phyloP scores from a whole-genome alignment of 2,329 filamentous ascomycete species.

The Sporothrix curviconia region DNA sequence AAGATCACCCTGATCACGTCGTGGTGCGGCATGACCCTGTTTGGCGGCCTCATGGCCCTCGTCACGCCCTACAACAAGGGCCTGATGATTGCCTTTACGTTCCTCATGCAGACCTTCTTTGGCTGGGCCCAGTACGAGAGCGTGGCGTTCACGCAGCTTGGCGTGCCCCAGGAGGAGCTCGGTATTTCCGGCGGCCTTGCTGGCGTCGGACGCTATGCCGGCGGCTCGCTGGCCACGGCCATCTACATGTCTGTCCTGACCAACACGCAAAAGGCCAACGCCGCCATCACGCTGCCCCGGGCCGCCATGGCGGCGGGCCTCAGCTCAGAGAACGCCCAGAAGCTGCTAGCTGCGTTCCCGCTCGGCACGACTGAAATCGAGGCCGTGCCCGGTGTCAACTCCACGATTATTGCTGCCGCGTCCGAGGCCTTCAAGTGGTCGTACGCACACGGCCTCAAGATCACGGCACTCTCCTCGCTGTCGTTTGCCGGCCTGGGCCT shows the following conservation, averaged over 20 bases:
- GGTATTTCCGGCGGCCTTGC: slow-evolving; percentile 11
- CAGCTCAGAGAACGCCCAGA: background rate
- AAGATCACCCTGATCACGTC: slow-evolving; percentile 39
- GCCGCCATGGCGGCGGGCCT: slow-evolving; percentile 10
- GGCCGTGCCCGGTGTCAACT: slow-evolving; percentile 6
- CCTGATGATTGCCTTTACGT: slow-evolving; percentile 40
- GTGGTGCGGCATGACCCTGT: slow-evolving; percentile 39
- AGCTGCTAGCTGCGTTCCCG: background rate
- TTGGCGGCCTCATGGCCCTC: slow-evolving; percentile 37
- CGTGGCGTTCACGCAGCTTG: slow-evolving; percentile 27
- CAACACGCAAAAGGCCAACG: slow-evolving; percentile 9
- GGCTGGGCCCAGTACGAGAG: slow-evolving; percentile 20
- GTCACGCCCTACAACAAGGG: slow-evolving; percentile 37
- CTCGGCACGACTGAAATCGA: slow-evolving; percentile 7
- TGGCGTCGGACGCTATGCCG: slow-evolving; percentile 10
- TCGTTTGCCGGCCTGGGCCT: slow-evolving; percentile 26
- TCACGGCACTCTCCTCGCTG: slow-evolving; percentile 22
- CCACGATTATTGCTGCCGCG: slow-evolving; percentile 19
- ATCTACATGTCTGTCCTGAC: slow-evolving; percentile 11
- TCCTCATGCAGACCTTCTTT: slow-evolving; percentile 27
- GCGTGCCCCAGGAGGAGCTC: slow-evolving; percentile 26
- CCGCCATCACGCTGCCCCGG: slow-evolving; percentile 2
- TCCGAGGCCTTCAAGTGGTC: slow-evolving; percentile 13
- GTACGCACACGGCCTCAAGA: slow-evolving; percentile 17
- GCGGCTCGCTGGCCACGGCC: slow-evolving; percentile 11